phyloP scores from a whole-genome alignment of 768 basidiomycete species.

The Ramaria rubella region DNA sequence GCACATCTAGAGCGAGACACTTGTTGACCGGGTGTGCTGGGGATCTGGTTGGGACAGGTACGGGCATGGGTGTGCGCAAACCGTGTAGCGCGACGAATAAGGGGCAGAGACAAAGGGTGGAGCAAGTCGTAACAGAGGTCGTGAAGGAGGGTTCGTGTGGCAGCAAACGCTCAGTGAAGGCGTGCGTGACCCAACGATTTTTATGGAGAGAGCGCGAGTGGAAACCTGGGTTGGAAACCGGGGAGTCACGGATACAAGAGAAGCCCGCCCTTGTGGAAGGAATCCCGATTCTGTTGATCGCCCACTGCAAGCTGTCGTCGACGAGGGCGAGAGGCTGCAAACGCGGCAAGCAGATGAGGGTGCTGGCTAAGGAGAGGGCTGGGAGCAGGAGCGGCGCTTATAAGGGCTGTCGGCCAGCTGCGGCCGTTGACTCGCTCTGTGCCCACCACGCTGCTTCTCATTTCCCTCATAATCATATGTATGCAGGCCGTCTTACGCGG shows the following conservation, averaged over 20 bases:
- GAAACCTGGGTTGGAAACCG: background rate
- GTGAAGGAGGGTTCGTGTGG: constrained; percentile 5
- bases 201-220: constrained; percentile 25
- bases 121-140: constrained; percentile 9
- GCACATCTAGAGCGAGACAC: constrained; percentile 35
- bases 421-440: background rate
- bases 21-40: constrained; percentile 64
- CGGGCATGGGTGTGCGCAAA: constrained; percentile 53
- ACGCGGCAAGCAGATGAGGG: background rate
- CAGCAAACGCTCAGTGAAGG: constrained; percentile 87
- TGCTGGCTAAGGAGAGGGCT: background rate
- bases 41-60: constrained; percentile 66
- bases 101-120: background rate
- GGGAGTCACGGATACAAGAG: no score
- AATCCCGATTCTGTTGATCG: background rate
- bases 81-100: background rate
- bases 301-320: constrained; percentile 1
- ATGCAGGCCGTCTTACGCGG: no score
- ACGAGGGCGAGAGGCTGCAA: constrained; percentile 3
- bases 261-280: constrained; percentile 3
- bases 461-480: no score
- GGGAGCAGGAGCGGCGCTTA: background rate
- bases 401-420: background rate
- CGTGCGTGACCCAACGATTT: constrained; percentile 64
- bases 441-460: no score